Percentiles rank a stretch among this genome's conserved stretches.
phyloP scores from a whole-genome alignment of 2,329 filamentous ascomycete species.

The Escovopsis sp. region DNA sequence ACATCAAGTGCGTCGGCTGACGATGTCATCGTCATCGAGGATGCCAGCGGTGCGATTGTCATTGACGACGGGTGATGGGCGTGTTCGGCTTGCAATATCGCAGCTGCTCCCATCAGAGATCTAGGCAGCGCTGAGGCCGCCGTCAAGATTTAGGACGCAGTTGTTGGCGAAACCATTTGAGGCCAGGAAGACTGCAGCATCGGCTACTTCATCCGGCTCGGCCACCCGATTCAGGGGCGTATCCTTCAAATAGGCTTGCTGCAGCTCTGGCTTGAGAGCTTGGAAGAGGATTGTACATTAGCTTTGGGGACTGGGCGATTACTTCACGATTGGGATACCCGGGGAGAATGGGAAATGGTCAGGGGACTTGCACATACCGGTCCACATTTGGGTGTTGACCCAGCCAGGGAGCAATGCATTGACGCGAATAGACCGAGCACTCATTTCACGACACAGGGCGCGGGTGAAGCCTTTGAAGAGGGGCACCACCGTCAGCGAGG shows the following conservation, averaged over 20 bases:
- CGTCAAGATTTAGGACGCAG: constrained; percentile 73
- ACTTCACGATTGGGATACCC: background rate
- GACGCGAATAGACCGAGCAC: constrained; percentile 48
- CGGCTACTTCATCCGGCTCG: constrained; percentile 56
- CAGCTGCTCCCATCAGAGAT: background rate
- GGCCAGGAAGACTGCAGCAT: constrained; percentile 65
- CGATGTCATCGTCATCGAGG: constrained; percentile 37
- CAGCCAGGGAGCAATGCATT: constrained; percentile 77
- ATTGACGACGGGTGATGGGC: constrained; percentile 45
- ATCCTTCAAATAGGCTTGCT: constrained; percentile 24
- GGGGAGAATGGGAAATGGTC: constrained; percentile 4
- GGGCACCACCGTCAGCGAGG: background rate
- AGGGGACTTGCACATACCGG: constrained; percentile 35
- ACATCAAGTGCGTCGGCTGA: constrained; percentile 17
- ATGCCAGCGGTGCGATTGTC: constrained; percentile 46
- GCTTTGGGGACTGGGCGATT: constrained; percentile 6
- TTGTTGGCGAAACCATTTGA: constrained; percentile 76
- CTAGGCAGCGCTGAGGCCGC: constrained; percentile 57
- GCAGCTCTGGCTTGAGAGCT: constrained; percentile 25
- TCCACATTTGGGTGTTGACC: constrained; percentile 67
- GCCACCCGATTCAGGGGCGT: constrained; percentile 59
- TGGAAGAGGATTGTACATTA: constrained; percentile 25
- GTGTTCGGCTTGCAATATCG: background rate
- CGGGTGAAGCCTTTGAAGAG: constrained; percentile 45
- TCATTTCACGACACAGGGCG: constrained; percentile 49